Evolutionary conservation across 768 basidiomycete genomes (phyloP).

Genomic region (Phylloporus sp.): DNA sequence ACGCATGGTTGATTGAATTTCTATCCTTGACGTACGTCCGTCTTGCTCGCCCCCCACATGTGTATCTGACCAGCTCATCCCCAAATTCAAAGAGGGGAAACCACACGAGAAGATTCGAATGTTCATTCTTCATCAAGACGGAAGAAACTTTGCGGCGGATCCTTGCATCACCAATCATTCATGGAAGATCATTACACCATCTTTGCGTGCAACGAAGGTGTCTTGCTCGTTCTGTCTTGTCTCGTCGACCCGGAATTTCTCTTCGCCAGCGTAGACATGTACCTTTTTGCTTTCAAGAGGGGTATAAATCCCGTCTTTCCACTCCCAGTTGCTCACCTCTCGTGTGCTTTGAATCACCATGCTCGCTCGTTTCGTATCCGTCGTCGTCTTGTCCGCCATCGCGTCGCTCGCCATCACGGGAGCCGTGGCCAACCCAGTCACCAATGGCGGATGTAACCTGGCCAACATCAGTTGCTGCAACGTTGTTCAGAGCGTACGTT

Average conservation of each 20-base stretch:
- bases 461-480: constrained; percentile 12
- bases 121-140: too few species aligned
- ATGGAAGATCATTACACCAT: neutral
- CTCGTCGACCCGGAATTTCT: neutral
- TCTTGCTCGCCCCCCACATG: neutral
- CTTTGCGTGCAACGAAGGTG: neutral
- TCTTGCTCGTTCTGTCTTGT: neutral
- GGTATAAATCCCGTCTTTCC: constrained; percentile 10
- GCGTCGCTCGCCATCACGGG: constrained; percentile 4
- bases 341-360: constrained; percentile 3
- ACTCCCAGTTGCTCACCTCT: neutral
- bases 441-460: constrained; percentile 7
- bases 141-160: too few species aligned
- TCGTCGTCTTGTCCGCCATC: constrained; percentile 8
- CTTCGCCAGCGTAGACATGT: too few species aligned
- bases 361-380: constrained; percentile 13
- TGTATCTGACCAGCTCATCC: neutral
- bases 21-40: too few species aligned
- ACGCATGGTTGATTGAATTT: too few species aligned
- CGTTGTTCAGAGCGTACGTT: neutral
- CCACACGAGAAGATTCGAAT: too few species aligned
- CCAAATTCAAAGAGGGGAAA: too few species aligned
- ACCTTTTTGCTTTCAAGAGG: neutral
- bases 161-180: neutral
- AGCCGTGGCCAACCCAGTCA: neutral